Conservation (phyloP, 2,329 filamentous ascomycete species). For the Alternaria longipes region DNA sequence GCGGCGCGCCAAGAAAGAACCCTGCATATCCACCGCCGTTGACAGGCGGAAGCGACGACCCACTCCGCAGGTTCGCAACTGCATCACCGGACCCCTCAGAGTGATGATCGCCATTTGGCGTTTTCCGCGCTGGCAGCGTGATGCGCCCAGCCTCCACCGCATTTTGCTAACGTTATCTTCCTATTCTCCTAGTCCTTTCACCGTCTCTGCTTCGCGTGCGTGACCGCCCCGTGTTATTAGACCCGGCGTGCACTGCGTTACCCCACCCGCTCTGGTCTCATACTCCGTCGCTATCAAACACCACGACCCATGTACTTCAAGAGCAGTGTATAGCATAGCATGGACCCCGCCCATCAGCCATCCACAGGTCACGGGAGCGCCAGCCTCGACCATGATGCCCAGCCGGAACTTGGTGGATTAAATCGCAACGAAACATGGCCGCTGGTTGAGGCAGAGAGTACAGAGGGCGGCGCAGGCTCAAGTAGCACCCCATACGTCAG, state of each 20-base stretch:
- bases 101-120: constrained; percentile 23
- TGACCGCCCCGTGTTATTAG: constrained; percentile 3
- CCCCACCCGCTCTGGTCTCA: constrained; percentile 10
- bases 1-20: constrained; percentile 13
- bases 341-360: constrained; percentile 29
- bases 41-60: constrained; percentile 24
- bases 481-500: constrained; percentile 32
- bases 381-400: constrained; percentile 21
- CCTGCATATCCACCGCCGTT: constrained; percentile 23
- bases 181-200: not conserved
- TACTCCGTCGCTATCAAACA: not conserved
- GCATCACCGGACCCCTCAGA: constrained; percentile 26
- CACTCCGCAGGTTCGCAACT: constrained; percentile 15
- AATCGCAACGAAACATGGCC: constrained; percentile 27
- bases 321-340: constrained; percentile 17
- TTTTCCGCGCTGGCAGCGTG: constrained; percentile 17
- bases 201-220: not conserved
- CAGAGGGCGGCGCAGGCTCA: constrained; percentile 16
- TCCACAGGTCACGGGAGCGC: constrained; percentile 23
- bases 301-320: constrained; percentile 18
- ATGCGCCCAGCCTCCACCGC: constrained; percentile 18
- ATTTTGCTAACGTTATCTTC: constrained; percentile 10
- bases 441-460: constrained; percentile 17
- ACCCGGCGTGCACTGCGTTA: constrained; percentile 6
- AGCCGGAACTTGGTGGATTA: constrained; percentile 10